Evolutionary conservation across 371 early-diverging fungal genomes (phyloP).

Genomic region (Mortierella sp.): DNA sequence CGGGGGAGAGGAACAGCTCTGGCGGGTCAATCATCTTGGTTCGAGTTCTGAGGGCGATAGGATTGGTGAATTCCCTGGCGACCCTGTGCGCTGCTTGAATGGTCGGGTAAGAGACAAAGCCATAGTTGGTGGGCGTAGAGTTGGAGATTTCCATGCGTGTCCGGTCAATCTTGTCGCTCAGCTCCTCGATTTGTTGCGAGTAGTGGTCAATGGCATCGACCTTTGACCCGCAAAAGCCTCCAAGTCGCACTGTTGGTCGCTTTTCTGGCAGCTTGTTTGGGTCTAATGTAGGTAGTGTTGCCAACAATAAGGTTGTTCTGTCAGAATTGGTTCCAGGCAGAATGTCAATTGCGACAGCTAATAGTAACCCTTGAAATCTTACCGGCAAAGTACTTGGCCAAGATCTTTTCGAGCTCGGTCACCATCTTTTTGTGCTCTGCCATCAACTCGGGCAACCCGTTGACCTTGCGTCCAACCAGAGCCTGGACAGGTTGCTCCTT

Average conservation of each 20-base stretch:
- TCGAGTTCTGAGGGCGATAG: slow-evolving; percentile 30
- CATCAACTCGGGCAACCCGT: slow-evolving; percentile 75
- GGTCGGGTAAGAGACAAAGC: slow-evolving; percentile 79
- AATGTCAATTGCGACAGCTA: slow-evolving; percentile 24
- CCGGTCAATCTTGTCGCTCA: slow-evolving; percentile 76
- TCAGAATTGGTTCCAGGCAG: slow-evolving; percentile 5
- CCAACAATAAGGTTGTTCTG: slow-evolving; percentile 4
- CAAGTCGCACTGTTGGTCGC: slow-evolving; percentile 68
- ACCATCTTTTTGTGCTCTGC: slow-evolving; percentile 80
- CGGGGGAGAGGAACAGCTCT: slow-evolving; percentile 72
- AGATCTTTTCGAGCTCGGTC: slow-evolving; percentile 71
- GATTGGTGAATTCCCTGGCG: slow-evolving; percentile 60
- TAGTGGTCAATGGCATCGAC: slow-evolving; percentile 88
- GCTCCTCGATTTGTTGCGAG: slow-evolving; percentile 70
- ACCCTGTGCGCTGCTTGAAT: slow-evolving; percentile 75
- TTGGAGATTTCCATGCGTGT: slow-evolving; percentile 63
- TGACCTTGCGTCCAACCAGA: slow-evolving; percentile 78
- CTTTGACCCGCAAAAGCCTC: slow-evolving; percentile 66
- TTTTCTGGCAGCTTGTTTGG: slow-evolving; percentile 62
- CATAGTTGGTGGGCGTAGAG: slow-evolving; percentile 76
- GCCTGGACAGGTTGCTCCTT: slow-evolving; percentile 69
- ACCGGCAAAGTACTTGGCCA: slow-evolving; percentile 74
- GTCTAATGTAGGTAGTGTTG: slow-evolving; percentile 50
- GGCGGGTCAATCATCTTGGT: slow-evolving; percentile 59
- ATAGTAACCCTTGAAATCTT: background rate